A percentile compares a stretch with the other conserved stretches of the same genome.
These are phyloP conservation scores for Nicotiana obtusifolia DNA, from an alignment of 257 asterid species.

Conservation along the genomic window DNA sequence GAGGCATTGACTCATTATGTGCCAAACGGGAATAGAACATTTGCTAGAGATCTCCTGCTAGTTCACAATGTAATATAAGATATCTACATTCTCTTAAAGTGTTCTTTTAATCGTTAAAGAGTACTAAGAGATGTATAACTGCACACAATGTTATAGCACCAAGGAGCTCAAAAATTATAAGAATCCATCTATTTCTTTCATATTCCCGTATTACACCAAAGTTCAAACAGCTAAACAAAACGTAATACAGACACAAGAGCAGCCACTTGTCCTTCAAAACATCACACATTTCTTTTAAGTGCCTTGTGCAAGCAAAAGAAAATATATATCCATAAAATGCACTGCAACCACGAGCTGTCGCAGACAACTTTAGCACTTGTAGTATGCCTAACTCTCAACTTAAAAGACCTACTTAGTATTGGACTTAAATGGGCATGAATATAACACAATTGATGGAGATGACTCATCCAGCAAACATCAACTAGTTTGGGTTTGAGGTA, in stretches of 20 bases:
- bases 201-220: not conserved
- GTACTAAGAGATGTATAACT: not conserved
- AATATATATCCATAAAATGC: not conserved
- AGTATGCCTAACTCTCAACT: not conserved
- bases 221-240: not conserved
- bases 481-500: not conserved
- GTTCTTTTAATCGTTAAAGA: not conserved
- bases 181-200: not conserved
- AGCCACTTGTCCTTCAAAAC: not conserved
- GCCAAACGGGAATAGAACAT: not conserved
- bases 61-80: not conserved
- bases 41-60: not conserved
- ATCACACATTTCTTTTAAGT: not conserved
- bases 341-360: not conserved
- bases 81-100: not conserved
- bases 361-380: not conserved
- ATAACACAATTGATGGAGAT: not conserved
- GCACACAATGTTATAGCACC: not conserved
- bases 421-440: not conserved
- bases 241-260: not conserved
- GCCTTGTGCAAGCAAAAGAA: not conserved
- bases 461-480: not conserved
- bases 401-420: not conserved
- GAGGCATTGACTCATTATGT: not conserved
- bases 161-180: not conserved